Evolutionary conservation across 2,329 filamentous ascomycete genomes (phyloP).

Genomic region (Colletotrichum caudatum): DNA sequence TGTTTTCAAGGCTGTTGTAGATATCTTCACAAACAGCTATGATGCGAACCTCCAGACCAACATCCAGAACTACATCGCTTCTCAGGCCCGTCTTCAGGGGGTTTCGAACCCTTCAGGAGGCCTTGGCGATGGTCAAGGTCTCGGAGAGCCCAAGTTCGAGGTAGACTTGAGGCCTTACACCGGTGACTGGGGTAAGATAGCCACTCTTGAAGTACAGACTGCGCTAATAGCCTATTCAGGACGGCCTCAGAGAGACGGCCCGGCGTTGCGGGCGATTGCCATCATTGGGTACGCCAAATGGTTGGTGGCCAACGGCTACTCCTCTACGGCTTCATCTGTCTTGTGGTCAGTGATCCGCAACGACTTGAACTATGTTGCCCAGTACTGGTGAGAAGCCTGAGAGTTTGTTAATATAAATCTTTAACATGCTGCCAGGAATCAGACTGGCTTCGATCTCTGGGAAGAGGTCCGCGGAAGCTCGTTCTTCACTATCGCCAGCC

Average conservation of each 20-base stretch:
- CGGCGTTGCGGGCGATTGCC: constrained; percentile 79
- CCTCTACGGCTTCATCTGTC: constrained; percentile 64
- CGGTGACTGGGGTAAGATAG: constrained; percentile 69
- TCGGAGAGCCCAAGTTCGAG: constrained; percentile 82
- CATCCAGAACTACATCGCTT: constrained; percentile 76
- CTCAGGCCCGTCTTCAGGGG: constrained; percentile 75
- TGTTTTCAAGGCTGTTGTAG: constrained; percentile 75
- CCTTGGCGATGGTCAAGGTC: constrained; percentile 62
- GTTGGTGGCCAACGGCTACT: constrained; percentile 75
- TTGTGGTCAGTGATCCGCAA: constrained; percentile 82
- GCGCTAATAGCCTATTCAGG: constrained; percentile 51
- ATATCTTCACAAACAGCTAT: constrained; percentile 71
- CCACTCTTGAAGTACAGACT: rapidly evolving
- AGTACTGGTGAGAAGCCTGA: constrained; percentile 68
- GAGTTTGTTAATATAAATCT: background rate
- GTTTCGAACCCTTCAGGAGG: constrained; percentile 77
- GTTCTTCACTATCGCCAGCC: constrained; percentile 80
- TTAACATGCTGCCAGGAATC: constrained; percentile 55
- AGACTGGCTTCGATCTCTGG: constrained; percentile 81
- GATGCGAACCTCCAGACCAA: constrained; percentile 67
- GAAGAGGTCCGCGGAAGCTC: constrained; percentile 82
- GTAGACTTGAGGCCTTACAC: constrained; percentile 74
- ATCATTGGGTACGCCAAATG: constrained; percentile 80
- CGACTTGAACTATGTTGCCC: constrained; percentile 79
- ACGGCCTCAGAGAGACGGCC: constrained; percentile 83